These are phyloP conservation scores for Sugiyamaella boreocaroliniensis DNA, from an alignment of 805 yeast genomes.

Conservation along the genomic window DNA sequence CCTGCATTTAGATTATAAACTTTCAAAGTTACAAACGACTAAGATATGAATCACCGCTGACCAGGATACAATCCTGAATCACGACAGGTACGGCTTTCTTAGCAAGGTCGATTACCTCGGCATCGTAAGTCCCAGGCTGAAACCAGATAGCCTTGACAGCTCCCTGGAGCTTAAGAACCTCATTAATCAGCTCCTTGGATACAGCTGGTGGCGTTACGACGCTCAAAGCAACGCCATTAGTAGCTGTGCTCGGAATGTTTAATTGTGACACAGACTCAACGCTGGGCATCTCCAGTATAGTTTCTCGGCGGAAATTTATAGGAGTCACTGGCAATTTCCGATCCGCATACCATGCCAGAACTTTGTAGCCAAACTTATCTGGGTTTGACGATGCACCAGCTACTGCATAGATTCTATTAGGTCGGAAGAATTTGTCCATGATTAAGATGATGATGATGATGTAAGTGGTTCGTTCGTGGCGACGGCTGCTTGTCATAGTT, in stretches of 20 bases:
- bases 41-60: slow-evolving; percentile 47
- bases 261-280: slow-evolving; percentile 22
- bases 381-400: slow-evolving; percentile 66
- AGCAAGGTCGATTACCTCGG: slow-evolving; percentile 34
- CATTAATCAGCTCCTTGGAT: slow-evolving; percentile 41
- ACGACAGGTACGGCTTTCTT: slow-evolving; percentile 29
- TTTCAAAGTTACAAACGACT: slow-evolving; percentile 11
- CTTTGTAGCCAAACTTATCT: slow-evolving; percentile 61
- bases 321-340: slow-evolving; percentile 57
- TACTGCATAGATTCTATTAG: slow-evolving; percentile 51
- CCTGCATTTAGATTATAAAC: too few species aligned
- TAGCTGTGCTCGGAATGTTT: slow-evolving; percentile 31
- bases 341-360: slow-evolving; percentile 57
- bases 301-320: slow-evolving; percentile 50
- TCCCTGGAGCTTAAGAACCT: slow-evolving; percentile 29
- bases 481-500: too few species aligned
- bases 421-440: slow-evolving; percentile 44
- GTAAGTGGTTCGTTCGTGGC: too few species aligned
- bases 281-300: slow-evolving; percentile 42
- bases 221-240: slow-evolving; percentile 38
- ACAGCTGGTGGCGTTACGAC: slow-evolving; percentile 71
- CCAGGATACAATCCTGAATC: slow-evolving; percentile 58
- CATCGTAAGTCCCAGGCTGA: slow-evolving; percentile 74
- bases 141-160: slow-evolving; percentile 63
- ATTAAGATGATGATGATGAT: neutral